phyloP scores from a whole-genome alignment of 2,329 filamentous ascomycete species.

The Ophiostoma novo-ulmi region DNA sequence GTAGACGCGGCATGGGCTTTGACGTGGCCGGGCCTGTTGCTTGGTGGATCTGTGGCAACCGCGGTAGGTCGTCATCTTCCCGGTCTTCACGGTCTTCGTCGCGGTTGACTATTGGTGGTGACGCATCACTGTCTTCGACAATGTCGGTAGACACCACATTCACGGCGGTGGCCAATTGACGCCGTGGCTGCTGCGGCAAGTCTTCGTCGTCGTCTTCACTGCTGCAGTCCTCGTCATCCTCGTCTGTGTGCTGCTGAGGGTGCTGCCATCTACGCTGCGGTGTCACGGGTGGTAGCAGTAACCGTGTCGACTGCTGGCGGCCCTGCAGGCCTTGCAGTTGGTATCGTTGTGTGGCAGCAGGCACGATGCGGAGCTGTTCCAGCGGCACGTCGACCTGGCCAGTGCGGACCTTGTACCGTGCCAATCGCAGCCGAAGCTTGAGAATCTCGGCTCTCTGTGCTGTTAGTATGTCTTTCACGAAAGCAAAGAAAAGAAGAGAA shows the following conservation, averaged over 20 bases:
- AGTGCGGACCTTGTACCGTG: slow-evolving; percentile 69
- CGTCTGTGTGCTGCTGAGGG: not conserved
- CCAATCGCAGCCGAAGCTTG: slow-evolving; percentile 63
- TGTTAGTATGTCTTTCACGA: not conserved
- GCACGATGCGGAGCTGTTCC: slow-evolving; percentile 49
- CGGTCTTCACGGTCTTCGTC: slow-evolving; percentile 8
- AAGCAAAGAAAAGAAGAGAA: too few relatives aligned
- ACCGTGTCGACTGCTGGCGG: slow-evolving; percentile 9
- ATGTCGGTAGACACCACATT: slow-evolving; percentile 14
- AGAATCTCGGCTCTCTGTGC: slow-evolving; percentile 59
- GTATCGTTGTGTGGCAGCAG: slow-evolving; percentile 23
- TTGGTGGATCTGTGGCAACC: slow-evolving; percentile 19
- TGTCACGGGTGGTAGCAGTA: slow-evolving; percentile 7
- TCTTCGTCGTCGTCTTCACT: slow-evolving; percentile 5
- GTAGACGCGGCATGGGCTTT: slow-evolving; percentile 4
- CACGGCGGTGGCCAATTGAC: slow-evolving; percentile 10
- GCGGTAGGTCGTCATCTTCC: slow-evolving; percentile 14
- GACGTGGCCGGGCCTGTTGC: not conserved
- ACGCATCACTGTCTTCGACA: slow-evolving; percentile 25
- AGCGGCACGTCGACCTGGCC: slow-evolving; percentile 64
- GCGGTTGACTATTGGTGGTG: slow-evolving; percentile 15
- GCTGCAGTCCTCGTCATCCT: slow-evolving; percentile 11
- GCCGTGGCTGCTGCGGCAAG: slow-evolving; percentile 21
- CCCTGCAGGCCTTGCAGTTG: slow-evolving; percentile 3
- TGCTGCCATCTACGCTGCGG: slow-evolving; percentile 13